Evolutionary conservation across 805 yeast genomes (phyloP).

Genomic region (Tetrapisispora iriomotensis): DNA sequence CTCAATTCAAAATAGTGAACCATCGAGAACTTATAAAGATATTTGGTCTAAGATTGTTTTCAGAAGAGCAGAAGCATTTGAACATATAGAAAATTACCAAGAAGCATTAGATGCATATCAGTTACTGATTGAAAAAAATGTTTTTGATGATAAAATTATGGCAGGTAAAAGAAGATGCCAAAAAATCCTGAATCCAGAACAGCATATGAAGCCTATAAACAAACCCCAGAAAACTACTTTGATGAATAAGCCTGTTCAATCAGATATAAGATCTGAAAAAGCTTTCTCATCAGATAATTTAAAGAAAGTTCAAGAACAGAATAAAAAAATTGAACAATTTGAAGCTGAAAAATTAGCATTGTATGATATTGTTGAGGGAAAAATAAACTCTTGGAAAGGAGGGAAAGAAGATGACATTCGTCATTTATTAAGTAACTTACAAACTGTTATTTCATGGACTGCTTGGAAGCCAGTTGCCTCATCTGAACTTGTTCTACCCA

Average conservation of each 20-base stretch:
- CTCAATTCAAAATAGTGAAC: slow-evolving; percentile 30
- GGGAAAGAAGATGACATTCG: slow-evolving; percentile 80
- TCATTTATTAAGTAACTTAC: slow-evolving; percentile 60
- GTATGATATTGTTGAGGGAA: slow-evolving; percentile 51
- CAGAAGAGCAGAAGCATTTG: slow-evolving; percentile 76
- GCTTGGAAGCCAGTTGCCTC: slow-evolving; percentile 59
- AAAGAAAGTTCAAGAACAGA: slow-evolving; percentile 40
- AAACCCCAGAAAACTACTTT: slow-evolving; percentile 1
- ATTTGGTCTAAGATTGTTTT: slow-evolving; percentile 65
- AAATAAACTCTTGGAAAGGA: slow-evolving; percentile 51
- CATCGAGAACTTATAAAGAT: slow-evolving; percentile 33
- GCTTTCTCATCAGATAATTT: slow-evolving; percentile 33
- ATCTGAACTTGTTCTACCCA: slow-evolving; percentile 76
- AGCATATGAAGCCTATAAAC: slow-evolving; percentile 10
- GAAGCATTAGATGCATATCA: slow-evolving; percentile 57
- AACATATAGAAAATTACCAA: slow-evolving; percentile 60
- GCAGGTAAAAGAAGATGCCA: slow-evolving; percentile 79
- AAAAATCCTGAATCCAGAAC: slow-evolving; percentile 47
- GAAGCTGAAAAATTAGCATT: slow-evolving; percentile 53
- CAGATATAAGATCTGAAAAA: too few species aligned
- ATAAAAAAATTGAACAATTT: slow-evolving; percentile 33
- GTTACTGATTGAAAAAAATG: slow-evolving; percentile 56
- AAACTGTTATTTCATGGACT: slow-evolving; percentile 57
- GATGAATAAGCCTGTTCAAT: not conserved
- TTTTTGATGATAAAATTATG: slow-evolving; percentile 50